Conservation (phyloP, 2,329 filamentous ascomycete species). For the Calonectria hawksworthii region DNA sequence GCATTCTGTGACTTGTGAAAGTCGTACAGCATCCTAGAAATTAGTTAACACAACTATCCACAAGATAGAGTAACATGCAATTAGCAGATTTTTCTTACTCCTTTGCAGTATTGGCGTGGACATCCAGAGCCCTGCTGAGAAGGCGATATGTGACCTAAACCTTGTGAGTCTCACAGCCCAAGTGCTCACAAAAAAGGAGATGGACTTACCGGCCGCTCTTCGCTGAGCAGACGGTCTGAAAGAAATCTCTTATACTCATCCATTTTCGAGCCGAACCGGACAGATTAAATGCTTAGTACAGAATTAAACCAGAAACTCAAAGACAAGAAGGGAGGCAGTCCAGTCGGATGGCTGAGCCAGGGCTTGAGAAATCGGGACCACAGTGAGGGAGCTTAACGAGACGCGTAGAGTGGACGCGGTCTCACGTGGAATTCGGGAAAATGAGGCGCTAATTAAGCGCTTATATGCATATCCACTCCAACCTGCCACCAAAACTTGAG, state of each 20-base stretch:
- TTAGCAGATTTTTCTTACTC: slow-evolving; percentile 68
- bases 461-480: slow-evolving; percentile 5
- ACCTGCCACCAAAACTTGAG: background rate
- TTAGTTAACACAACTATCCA: slow-evolving; percentile 27
- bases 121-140: slow-evolving; percentile 84
- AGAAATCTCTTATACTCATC: slow-evolving; percentile 79
- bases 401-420: slow-evolving; percentile 47
- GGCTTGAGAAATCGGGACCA: slow-evolving; percentile 29
- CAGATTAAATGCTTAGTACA: background rate
- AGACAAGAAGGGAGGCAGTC: background rate
- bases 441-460: no score
- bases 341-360: background rate
- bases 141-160: slow-evolving; percentile 86
- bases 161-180: slow-evolving; percentile 4
- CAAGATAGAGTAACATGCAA: slow-evolving; percentile 11
- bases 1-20: slow-evolving; percentile 88
- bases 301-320: background rate
- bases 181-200: background rate
- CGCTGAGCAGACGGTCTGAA: slow-evolving; percentile 81
- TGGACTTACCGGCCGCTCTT: slow-evolving; percentile 76
- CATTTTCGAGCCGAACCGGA: slow-evolving; percentile 53
- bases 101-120: slow-evolving; percentile 91
- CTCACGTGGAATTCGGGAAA: slow-evolving; percentile 50
- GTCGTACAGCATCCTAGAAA: slow-evolving; percentile 86
- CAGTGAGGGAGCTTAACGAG: slow-evolving; percentile 12